These are phyloP conservation scores for Cladosporium oxysporum DNA, from an alignment of 2,329 filamentous ascomycete genomes.

Conservation along the genomic window DNA sequence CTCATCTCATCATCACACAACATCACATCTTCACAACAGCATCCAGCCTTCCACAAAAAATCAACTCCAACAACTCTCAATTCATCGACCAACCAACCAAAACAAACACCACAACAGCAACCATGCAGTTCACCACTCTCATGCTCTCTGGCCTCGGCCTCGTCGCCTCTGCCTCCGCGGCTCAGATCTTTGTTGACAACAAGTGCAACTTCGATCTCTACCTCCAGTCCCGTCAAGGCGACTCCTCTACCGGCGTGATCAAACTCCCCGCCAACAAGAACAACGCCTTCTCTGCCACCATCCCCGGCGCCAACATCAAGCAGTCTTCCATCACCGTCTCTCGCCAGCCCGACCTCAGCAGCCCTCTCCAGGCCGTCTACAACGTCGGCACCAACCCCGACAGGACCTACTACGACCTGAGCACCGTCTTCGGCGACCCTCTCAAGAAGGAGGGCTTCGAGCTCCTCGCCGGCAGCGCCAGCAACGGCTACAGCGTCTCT, in stretches of 20 bases:
- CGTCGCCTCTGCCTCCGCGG: constrained; percentile 17
- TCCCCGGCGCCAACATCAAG: constrained; percentile 17
- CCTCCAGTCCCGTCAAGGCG: constrained; percentile 16
- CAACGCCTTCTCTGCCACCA: constrained; percentile 15
- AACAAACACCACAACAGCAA: constrained; percentile 7
- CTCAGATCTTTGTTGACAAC: constrained; percentile 17
- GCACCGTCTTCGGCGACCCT: constrained; percentile 19
- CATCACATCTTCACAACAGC: constrained; percentile 9
- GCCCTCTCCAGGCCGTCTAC: constrained; percentile 19
- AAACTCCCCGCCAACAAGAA: constrained; percentile 14
- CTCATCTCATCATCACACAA: constrained; percentile 11
- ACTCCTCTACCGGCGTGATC: constrained; percentile 13
- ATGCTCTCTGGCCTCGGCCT: constrained; percentile 18
- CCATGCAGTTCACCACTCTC: constrained; percentile 14
- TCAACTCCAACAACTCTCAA: background rate
- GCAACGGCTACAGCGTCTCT: constrained; percentile 14
- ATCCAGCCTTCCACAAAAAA: constrained; percentile 3
- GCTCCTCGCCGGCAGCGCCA: constrained; percentile 13
- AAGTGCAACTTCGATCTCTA: constrained; percentile 20
- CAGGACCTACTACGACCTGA: constrained; percentile 20
- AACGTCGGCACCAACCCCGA: constrained; percentile 19
- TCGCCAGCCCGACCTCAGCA: constrained; percentile 19
- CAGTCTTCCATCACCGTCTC: constrained; percentile 15
- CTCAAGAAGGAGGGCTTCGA: constrained; percentile 17
- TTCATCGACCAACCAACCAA: background rate